A percentile compares a stretch with the other conserved stretches of the same genome.
Evolutionary conservation across 2,329 filamentous ascomycete species (phyloP).

Genomic region (Cercospora beticola): DNA sequence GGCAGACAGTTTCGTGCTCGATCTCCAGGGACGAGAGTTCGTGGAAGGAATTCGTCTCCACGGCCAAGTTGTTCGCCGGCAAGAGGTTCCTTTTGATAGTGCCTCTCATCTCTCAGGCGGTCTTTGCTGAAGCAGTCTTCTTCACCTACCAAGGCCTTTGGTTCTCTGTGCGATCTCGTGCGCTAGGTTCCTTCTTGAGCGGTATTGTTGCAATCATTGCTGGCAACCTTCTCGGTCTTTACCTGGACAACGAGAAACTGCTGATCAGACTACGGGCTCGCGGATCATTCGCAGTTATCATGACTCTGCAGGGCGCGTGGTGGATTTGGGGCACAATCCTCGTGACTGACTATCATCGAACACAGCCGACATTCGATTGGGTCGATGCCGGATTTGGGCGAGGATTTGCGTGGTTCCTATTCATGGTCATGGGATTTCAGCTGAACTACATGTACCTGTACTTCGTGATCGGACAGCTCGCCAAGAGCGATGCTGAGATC

Average conservation of each 20-base stretch:
- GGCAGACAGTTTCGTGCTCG: conserved; percentile 58
- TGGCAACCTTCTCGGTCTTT: conserved; percentile 66
- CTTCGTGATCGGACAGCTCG: conserved; percentile 68
- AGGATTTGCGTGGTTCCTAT: conserved; percentile 66
- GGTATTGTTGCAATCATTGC: conserved; percentile 65
- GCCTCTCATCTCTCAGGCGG: conserved; percentile 67
- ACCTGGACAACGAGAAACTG: conserved; percentile 59
- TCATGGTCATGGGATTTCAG: conserved; percentile 68
- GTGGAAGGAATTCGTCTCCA: conserved; percentile 60
- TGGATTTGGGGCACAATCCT: conserved; percentile 71
- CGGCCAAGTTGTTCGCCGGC: conserved; percentile 58
- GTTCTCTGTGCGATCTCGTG: conserved; percentile 68
- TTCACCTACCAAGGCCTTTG: conserved; percentile 63
- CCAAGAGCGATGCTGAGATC: conserved; percentile 61
- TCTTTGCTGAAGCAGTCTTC: conserved; percentile 70
- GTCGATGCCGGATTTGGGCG: conserved; percentile 60
- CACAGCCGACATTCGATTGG: conserved; percentile 67
- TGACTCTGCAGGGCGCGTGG: conserved; percentile 64
- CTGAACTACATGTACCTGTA: conserved; percentile 73
- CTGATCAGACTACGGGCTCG: conserved; percentile 57
- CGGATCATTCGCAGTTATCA: conserved; percentile 55
- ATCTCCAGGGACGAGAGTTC: conserved; percentile 55
- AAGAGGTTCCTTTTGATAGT: conserved; percentile 64
- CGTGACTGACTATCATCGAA: conserved; percentile 59
- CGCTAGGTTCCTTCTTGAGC: conserved; percentile 68